Evolutionary conservation across 768 basidiomycete species (phyloP), one percentile per base, ranked within the genome.

Genomic region (Hypholoma sublateritium): DNA sequence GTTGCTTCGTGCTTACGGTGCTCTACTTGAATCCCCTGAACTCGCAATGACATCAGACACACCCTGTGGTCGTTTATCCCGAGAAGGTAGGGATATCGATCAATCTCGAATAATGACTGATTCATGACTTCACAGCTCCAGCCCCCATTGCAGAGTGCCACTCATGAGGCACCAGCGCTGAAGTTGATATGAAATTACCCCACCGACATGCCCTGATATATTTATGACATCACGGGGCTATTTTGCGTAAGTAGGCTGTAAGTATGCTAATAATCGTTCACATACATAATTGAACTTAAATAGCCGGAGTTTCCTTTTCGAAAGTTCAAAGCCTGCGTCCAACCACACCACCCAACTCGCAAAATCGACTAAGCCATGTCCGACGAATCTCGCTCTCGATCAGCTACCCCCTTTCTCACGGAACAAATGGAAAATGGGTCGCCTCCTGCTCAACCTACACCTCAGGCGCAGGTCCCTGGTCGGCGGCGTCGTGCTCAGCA

Each of bases 401-500:
- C 61, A 11, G 50, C 61, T n/a, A 59, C 61, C 22, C 61, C 61
- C 50, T 53, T 49, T 43, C 61, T 51, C 46, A 58, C 58, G 54
- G 57, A 55, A 16, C 46, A 58, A 21, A 56, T 50, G 57, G 57
- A 56, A n/a, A 32, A 62, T 12, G 49, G 53, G 28, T 47, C 46
- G 21, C 37, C 19, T 22, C n/a, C 53, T 14, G 46, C 48, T 17
- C 57, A 55, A 28, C 49, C 50, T n/a, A 49, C 54, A n/a, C 35
- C 34, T 3, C 39, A 14, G 39, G 39, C 39, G 2, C 59, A 49
- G 21, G 45, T 24, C 6, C 17, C 47, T 22, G 50, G 50, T 11
- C 50, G 45, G 7, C 41, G 50, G 9, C 56, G 28, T 32, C 28
- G 28, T 32, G 28, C 28, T 32, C 50, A 42, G 11, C 55, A 48